Percentiles rank a stretch among this genome's conserved stretches.
phyloP scores from a whole-genome alignment of 257 asterid genomes.

The Gentiana straminea region DNA sequence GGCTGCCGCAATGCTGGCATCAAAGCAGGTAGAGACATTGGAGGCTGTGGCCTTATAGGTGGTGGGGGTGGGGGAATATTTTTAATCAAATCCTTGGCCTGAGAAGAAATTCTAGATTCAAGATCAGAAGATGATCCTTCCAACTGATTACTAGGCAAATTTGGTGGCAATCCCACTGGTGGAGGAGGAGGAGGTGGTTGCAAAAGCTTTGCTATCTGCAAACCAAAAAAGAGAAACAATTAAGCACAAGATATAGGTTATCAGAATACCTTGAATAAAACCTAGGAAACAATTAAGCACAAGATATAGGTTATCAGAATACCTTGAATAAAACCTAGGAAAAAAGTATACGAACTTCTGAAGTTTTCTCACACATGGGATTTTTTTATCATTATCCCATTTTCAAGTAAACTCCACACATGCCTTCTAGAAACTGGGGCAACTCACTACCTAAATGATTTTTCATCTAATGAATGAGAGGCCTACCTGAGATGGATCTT shows the following conservation, averaged over 20 bases:
- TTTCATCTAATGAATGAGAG: slow-evolving; percentile 2
- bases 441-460: too few species aligned
- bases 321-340: background rate
- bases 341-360: slow-evolving; percentile 6
- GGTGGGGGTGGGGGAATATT: slow-evolving; percentile 79
- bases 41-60: slow-evolving; percentile 53
- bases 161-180: slow-evolving; percentile 30
- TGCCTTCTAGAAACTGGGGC: too few species aligned
- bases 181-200: slow-evolving; percentile 65
- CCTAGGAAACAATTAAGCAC: slow-evolving; percentile 9
- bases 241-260: slow-evolving; percentile 7
- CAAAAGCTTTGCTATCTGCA: slow-evolving; percentile 42
- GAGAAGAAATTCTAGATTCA: slow-evolving; percentile 36
- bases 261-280: slow-evolving; percentile 6
- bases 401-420: too few species aligned
- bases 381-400: too few species aligned
- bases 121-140: slow-evolving; percentile 52
- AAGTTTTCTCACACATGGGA: too few species aligned
- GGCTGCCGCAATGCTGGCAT: slow-evolving; percentile 40
- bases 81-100: slow-evolving; percentile 40
- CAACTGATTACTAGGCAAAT: slow-evolving; percentile 23
- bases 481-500: slow-evolving; percentile 50
- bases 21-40: slow-evolving; percentile 45
- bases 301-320: slow-evolving; percentile 15
- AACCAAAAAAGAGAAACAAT: background rate